phyloP scores from a whole-genome alignment of 2,329 filamentous ascomycete genomes.

The Sclerotinia subarctica region DNA sequence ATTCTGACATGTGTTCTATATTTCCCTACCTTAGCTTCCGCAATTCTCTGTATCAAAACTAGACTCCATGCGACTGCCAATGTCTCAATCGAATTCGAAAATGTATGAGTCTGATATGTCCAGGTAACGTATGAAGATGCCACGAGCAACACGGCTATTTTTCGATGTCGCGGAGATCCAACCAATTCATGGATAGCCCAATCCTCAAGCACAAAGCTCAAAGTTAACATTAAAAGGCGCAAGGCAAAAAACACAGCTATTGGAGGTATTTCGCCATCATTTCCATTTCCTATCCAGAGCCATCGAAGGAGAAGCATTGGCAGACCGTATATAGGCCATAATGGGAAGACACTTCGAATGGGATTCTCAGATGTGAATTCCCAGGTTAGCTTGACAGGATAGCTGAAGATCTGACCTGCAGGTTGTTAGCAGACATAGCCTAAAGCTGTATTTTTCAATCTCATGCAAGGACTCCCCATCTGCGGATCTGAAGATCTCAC shows the following conservation, averaged over 20 bases:
- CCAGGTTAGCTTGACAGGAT: constrained; percentile 88
- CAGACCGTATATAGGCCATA: constrained; percentile 93
- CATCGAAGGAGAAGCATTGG: constrained; percentile 91
- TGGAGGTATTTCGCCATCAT: constrained; percentile 75
- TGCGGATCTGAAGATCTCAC: background rate
- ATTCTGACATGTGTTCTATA: background rate
- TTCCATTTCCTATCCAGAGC: constrained; percentile 83
- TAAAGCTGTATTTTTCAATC: background rate
- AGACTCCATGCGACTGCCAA: constrained; percentile 89
- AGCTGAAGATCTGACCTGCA: constrained; percentile 85
- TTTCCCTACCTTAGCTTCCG: constrained; percentile 64
- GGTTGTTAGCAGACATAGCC: constrained; percentile 21
- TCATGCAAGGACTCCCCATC: background rate
- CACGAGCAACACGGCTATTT: constrained; percentile 75
- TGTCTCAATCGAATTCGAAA: constrained; percentile 96
- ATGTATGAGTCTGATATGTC: constrained; percentile 98
- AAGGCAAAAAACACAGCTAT: constrained; percentile 85
- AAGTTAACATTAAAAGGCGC: constrained; percentile 83
- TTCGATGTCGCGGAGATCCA: constrained; percentile 66
- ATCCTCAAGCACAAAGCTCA: constrained; percentile 96
- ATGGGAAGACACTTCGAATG: constrained; percentile 90
- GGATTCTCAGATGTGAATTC: constrained; percentile 88
- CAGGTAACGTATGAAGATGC: constrained; percentile 98
- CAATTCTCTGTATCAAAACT: constrained; percentile 84
- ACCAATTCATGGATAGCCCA: constrained; percentile 95